phyloP scores from a whole-genome alignment of 2,329 filamentous ascomycete genomes.

The Monosporascus sp. region DNA sequence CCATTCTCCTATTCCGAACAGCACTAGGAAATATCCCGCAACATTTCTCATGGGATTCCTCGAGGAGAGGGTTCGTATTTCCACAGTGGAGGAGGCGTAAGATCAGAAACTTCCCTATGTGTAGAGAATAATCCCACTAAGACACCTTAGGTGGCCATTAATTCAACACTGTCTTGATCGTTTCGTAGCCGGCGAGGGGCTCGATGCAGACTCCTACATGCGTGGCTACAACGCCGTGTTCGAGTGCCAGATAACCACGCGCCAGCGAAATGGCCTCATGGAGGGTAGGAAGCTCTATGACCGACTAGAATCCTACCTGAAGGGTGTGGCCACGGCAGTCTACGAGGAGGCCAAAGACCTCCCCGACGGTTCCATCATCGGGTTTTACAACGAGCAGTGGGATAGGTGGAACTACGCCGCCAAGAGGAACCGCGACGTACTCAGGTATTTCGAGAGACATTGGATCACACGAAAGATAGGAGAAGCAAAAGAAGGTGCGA shows the following conservation, averaged over 20 bases:
- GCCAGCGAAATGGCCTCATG: accelerated
- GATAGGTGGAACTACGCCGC: neutral
- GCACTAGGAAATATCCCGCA: no score
- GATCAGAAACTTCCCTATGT: no score
- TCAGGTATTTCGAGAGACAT: neutral
- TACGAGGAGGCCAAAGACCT: neutral
- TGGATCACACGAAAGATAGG: neutral
- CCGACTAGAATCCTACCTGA: neutral
- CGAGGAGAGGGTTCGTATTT: no score
- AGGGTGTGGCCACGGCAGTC: neutral
- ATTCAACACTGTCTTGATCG: neutral
- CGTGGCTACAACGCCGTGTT: neutral
- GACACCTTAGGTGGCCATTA: neutral
- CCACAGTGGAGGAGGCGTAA: no score
- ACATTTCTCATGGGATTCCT: no score
- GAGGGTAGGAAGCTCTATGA: neutral
- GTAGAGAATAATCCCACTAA: neutral
- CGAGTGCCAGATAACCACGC: no score
- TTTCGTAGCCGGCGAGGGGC: neutral
- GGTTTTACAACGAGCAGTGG: neutral
- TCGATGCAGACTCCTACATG: neutral
- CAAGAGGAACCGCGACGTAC: neutral
- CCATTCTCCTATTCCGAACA: no score
- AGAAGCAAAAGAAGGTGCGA: neutral
- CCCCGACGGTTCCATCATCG: neutral